These are phyloP conservation scores for Cardamine occulta DNA, from an alignment of 345 rosid species.

Conservation along the genomic window DNA sequence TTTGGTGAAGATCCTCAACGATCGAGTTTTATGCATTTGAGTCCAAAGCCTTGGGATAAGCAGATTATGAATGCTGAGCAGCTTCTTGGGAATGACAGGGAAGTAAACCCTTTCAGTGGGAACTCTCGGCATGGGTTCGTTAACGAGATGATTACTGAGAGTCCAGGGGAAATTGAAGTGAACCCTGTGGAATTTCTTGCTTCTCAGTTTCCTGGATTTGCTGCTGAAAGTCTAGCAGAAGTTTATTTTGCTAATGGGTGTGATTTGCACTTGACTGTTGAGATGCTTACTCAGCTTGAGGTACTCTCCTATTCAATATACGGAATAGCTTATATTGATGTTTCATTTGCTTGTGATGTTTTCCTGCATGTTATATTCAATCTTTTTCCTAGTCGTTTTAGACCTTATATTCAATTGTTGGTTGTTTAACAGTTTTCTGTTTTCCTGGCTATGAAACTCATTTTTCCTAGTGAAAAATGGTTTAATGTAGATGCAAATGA, in stretches of 20 bases:
- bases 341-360: not conserved
- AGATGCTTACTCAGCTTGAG: conserved; percentile 99
- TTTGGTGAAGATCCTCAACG: conserved; percentile 64
- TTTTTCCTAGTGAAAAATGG: not conserved
- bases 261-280: conserved; percentile 86
- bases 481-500: not conserved
- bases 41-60: conserved; percentile 80
- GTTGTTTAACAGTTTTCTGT: not conserved
- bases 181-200: conserved; percentile 86
- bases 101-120: conserved; percentile 57
- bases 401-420: not conserved
- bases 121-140: conserved; percentile 55
- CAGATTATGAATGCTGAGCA: conserved; percentile 62
- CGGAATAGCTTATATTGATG: not conserved
- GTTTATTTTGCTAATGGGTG: conserved; percentile 90
- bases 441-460: not conserved
- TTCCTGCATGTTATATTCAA: conserved; percentile 1
- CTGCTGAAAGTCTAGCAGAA: conserved; percentile 93
- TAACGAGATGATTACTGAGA: conserved; percentile 65
- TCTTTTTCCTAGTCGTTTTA: no score
- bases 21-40: conserved; percentile 51
- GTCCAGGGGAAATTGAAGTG: conserved; percentile 60
- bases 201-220: conserved; percentile 91
- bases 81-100: conserved; percentile 62
- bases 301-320: conserved; percentile 48